These are phyloP conservation scores for Shiraia sp. DNA, from an alignment of 2,329 filamentous ascomycete genomes.

Conservation along the genomic window DNA sequence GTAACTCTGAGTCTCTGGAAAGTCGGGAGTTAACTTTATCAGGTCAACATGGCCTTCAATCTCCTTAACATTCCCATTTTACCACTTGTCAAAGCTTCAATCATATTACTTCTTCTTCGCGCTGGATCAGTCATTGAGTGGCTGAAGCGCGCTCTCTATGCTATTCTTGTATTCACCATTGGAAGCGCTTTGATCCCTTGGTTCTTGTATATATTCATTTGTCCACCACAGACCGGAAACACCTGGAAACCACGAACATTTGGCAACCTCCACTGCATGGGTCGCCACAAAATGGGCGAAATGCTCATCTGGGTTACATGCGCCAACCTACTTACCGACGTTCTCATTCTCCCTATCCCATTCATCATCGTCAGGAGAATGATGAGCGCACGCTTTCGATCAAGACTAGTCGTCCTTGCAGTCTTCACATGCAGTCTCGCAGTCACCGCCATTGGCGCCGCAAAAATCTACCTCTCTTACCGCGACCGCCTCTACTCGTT, in stretches of 20 bases:
- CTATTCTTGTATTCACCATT: constrained; percentile 42
- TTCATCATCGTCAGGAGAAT: constrained; percentile 47
- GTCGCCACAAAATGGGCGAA: constrained; percentile 41
- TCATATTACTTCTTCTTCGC: constrained; percentile 45
- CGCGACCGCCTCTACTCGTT: constrained; percentile 44
- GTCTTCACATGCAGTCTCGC: constrained; percentile 47
- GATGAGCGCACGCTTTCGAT: constrained; percentile 46
- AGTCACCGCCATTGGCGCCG: constrained; percentile 46
- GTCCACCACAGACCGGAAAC: constrained; percentile 45
- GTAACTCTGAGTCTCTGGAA: background rate
- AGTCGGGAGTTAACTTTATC: background rate
- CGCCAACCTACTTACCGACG: constrained; percentile 46
- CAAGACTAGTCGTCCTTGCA: constrained; percentile 43
- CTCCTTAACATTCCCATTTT: constrained; percentile 47
- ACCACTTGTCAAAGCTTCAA: constrained; percentile 47
- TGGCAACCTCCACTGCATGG: constrained; percentile 44
- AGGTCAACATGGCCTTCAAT: constrained; percentile 45
- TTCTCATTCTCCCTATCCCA: constrained; percentile 47
- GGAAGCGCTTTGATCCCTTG: constrained; percentile 43
- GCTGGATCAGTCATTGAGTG: constrained; percentile 45
- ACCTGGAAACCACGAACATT: constrained; percentile 46
- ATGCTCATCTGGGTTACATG: constrained; percentile 48
- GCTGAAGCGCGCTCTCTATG: constrained; percentile 44
- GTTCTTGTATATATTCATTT: constrained; percentile 46
- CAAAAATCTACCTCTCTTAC: constrained; percentile 47